A percentile compares a stretch with the other conserved stretches of the same genome.
Evolutionary conservation across 2,329 filamentous ascomycete species (phyloP).

Genomic region (Pochonia chlamydosporia): DNA sequence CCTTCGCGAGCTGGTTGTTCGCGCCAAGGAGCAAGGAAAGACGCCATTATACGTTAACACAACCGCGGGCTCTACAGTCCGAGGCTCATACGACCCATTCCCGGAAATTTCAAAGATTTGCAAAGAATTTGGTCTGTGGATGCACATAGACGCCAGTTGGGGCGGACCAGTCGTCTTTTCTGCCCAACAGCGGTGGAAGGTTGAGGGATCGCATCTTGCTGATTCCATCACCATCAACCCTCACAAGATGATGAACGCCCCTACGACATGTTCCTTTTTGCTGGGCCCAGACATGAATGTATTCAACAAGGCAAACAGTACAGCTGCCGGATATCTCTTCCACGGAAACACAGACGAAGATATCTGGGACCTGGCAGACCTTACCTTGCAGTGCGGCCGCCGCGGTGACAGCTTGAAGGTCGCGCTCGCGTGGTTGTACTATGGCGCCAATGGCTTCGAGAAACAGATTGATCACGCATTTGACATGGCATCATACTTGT

Average conservation of each 20-base stretch:
- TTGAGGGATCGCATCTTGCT: constrained; percentile 67
- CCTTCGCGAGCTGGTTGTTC: constrained; percentile 56
- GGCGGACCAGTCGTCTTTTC: constrained; percentile 81
- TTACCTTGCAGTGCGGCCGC: constrained; percentile 90
- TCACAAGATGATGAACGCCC: constrained; percentile 95
- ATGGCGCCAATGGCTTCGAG: constrained; percentile 71
- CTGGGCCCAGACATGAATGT: constrained; percentile 68
- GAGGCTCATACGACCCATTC: constrained; percentile 84
- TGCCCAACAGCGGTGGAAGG: constrained; percentile 52
- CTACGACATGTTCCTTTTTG: constrained; percentile 86
- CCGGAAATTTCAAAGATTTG: constrained; percentile 64
- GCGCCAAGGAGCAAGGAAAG: constrained; percentile 59
- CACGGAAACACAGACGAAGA: constrained; percentile 54
- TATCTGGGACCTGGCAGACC: constrained; percentile 82
- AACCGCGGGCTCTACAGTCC: constrained; percentile 89
- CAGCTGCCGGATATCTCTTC: constrained; percentile 82
- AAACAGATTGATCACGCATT: constrained; percentile 68
- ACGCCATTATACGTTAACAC: constrained; percentile 94
- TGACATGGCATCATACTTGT: constrained; percentile 63
- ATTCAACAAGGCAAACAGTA: constrained; percentile 79
- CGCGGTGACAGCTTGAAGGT: constrained; percentile 82
- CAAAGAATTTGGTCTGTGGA: constrained; percentile 69
- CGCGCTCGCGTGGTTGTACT: constrained; percentile 83
- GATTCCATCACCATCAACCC: constrained; percentile 85
- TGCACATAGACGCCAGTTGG: constrained; percentile 92